phyloP scores from a whole-genome alignment of 192 early-diverging fungal genomes.

The Coemansia nantahalensis region DNA sequence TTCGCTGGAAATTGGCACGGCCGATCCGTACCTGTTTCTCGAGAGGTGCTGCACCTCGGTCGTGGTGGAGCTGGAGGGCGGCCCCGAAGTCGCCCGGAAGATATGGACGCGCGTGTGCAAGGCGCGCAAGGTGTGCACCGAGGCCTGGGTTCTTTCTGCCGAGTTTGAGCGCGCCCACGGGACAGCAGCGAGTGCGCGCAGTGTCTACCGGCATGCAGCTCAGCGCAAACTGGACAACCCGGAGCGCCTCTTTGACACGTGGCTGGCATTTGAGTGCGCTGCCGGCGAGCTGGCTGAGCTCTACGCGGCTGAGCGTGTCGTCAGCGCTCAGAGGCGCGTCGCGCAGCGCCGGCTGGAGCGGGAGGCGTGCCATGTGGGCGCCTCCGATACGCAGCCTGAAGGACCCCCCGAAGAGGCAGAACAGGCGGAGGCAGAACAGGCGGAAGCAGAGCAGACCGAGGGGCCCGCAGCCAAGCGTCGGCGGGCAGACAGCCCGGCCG shows the following conservation, averaged over 20 bases:
- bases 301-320: constrained; percentile 11
- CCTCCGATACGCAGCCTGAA: background rate
- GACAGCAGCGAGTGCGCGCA: constrained; percentile 16
- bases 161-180: constrained; percentile 31
- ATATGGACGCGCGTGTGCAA: constrained; percentile 43
- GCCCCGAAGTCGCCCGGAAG: constrained; percentile 8
- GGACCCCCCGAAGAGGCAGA: background rate
- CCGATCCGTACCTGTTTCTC: constrained; percentile 23
- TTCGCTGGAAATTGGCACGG: constrained; percentile 24
- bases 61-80: background rate
- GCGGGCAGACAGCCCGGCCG: constrained; percentile 1
- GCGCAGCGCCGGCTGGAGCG: constrained; percentile 20
- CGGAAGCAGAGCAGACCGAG: background rate
- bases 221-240: constrained; percentile 43
- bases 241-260: constrained; percentile 34
- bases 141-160: constrained; percentile 43
- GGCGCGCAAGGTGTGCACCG: constrained; percentile 23
- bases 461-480: constrained; percentile 2
- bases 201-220: constrained; percentile 37
- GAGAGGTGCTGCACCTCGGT: constrained; percentile 30
- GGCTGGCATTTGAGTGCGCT: constrained; percentile 30
- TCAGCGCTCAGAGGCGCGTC: constrained; percentile 23
- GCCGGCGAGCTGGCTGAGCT: constrained; percentile 10
- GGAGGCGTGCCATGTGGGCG: background rate
- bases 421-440: background rate